Base-by-base conservation (phyloP, 2,329 filamentous ascomycete genomes). In the Ophiocordyceps camponoti-floridani region DNA sequence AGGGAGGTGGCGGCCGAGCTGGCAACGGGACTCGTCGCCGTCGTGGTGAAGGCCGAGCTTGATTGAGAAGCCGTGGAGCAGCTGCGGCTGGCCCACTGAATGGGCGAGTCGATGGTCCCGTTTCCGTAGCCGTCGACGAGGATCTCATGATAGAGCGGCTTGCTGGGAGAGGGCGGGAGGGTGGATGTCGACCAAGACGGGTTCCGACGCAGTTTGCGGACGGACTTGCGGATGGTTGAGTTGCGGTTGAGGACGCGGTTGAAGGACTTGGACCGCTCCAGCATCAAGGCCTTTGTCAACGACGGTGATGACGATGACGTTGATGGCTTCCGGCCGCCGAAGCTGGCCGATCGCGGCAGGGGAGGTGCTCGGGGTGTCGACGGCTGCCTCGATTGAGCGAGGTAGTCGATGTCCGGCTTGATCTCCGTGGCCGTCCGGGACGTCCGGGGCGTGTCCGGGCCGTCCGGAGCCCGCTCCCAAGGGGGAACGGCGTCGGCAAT, bases 371-470 rank as follows among this genome's bases (percentile, higher is more conserved):
- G 28, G 35, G 35, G 35, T 9, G 18, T 40, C 7, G 35, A 31
- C 7, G 37, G 33, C 33, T 28, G 57, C 46, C 67, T 64, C 0
- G 62, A 61, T 8, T 69, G 56, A 0, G 67, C 67, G 45, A 70
- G 65, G 48, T 75, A 74, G 50, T 77, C 71, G 40, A 77, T 67
- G 43, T 77, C 73, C 0, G 72, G 71, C 47, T 69, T 68, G 47
- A 75, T 69, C 47, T 72, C 70, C 26, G 62, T 52, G 45, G 43
- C 54, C 2, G 44, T 50, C 3, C 31, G 27, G 1, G 45, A 33
- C 14, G 48, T 48, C 23, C 45, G 33, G 30, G 42, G 40, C 4
- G 7, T 26, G 12, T 13, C 38, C n/a, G 38, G n/a, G 5, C 7
- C 38, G 12, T 26, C 11, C 13, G 16, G 5, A 7, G 38, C 8